Percentiles rank a stretch among this genome's conserved stretches.
These are phyloP conservation scores for Amphirosellinia nigrospora DNA, from an alignment of 495 filamentous ascomycete genomes.

Conservation along the genomic window DNA sequence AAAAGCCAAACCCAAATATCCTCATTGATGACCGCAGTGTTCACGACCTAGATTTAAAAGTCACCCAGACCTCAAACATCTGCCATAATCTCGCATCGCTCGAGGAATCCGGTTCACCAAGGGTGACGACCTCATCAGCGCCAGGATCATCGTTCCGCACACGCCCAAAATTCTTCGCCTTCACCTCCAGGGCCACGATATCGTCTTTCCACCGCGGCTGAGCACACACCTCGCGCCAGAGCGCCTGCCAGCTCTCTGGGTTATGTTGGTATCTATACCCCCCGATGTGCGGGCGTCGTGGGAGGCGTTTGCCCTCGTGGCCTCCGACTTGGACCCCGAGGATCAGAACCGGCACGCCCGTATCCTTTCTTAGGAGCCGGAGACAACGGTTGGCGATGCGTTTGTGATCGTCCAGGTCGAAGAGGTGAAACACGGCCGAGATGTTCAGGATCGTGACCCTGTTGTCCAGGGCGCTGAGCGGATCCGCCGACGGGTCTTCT, in stretches of 20 bases:
- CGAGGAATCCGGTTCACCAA: conserved; percentile 8
- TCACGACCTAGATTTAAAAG: conserved; percentile 23
- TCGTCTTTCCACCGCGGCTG: conserved; percentile 26
- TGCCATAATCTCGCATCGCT: conserved; percentile 28
- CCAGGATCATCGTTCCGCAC: conserved; percentile 14
- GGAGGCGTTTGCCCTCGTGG: conserved; percentile 4
- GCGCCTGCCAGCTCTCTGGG: conserved; percentile 29
- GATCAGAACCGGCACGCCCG: conserved; percentile 30
- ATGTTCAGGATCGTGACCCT: conserved; percentile 35
- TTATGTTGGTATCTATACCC: conserved; percentile 26
- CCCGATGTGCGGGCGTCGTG: neutral
- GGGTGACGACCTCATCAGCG: conserved; percentile 17
- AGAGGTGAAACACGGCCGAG: conserved; percentile 36
- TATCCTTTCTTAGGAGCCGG: conserved; percentile 36
- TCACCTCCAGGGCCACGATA: conserved; percentile 29
- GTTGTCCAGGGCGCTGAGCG: conserved; percentile 25
- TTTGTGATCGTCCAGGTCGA: conserved; percentile 34
- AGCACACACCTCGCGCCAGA: conserved; percentile 32
- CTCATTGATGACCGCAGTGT: neutral
- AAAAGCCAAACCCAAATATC: neutral
- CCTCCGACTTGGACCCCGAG: conserved; percentile 38
- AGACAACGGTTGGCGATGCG: conserved; percentile 32
- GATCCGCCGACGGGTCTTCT: conserved; percentile 26
- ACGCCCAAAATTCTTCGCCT: conserved; percentile 28
- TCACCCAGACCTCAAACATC: conserved; percentile 38